Percentiles rank a stretch among this genome's conserved stretches.
Conservation (phyloP, 495 filamentous ascomycete genomes). For the Corynascus novoguineensis region DNA sequence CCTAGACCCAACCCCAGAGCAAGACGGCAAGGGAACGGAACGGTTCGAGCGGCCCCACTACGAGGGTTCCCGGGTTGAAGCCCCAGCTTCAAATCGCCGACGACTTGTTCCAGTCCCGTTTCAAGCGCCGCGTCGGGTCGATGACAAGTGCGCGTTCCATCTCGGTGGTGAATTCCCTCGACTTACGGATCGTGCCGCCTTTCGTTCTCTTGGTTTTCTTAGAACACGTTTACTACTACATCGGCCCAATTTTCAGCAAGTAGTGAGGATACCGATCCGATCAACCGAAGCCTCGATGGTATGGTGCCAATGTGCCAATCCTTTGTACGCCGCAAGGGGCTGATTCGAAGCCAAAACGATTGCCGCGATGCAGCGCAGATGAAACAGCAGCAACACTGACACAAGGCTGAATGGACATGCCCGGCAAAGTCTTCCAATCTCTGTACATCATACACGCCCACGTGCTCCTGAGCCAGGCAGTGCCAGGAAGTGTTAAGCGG, state of each 20-base stretch:
- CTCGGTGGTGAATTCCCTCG: no score
- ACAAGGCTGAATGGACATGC: conserved; percentile 7
- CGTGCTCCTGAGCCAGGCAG: neutral
- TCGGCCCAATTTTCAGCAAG: neutral
- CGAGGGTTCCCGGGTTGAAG: neutral
- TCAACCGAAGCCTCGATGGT: no score
- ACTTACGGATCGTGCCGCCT: no score
- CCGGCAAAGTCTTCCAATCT: neutral
- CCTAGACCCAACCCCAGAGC: neutral
- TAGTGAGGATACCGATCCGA: no score
- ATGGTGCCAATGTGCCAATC: neutral
- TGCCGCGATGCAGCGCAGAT: neutral
- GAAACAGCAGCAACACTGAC: conserved; percentile 2
- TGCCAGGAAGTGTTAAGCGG: neutral
- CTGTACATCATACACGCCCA: neutral
- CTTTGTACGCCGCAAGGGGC: neutral
- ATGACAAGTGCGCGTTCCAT: no score
- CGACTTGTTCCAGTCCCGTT: conserved; percentile 4
- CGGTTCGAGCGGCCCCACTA: neutral
- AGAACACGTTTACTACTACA: no score
- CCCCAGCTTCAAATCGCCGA: neutral
- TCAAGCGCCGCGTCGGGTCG: neutral
- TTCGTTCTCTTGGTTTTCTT: no score
- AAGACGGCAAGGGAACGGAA: neutral
- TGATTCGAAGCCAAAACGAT: neutral